phyloP scores from a whole-genome alignment of 2,329 filamentous ascomycete genomes.

The Penicillium sp. region DNA sequence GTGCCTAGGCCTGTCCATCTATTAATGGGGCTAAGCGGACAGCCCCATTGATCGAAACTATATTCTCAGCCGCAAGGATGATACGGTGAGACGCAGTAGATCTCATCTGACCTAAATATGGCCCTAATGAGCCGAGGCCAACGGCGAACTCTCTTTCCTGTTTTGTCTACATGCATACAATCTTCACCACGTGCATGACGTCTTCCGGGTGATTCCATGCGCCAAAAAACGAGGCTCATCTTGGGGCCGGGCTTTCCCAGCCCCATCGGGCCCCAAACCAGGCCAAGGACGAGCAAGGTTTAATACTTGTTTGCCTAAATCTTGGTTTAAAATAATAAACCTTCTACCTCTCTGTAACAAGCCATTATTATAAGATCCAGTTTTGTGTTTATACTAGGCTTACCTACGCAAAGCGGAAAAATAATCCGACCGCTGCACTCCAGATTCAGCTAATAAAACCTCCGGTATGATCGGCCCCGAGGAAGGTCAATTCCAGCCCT shows the following conservation, averaged over 20 bases:
- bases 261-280: too few relatives aligned
- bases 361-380: background rate
- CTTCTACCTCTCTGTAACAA: background rate
- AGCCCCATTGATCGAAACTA: constrained; percentile 6
- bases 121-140: background rate
- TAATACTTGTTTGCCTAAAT: background rate
- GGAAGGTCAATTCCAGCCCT: background rate
- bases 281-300: background rate
- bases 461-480: background rate
- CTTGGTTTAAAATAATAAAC: background rate
- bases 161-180: background rate
- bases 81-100: constrained; percentile 1
- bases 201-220: background rate
- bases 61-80: constrained; percentile 14
- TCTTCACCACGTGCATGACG: background rate
- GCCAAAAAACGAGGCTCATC: too few relatives aligned
- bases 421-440: background rate
- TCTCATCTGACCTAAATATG: background rate
- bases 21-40: background rate
- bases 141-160: background rate
- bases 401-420: background rate
- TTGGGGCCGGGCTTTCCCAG: too few relatives aligned
- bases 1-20: constrained; percentile 5
- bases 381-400: background rate
- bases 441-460: background rate